Evolutionary conservation across 768 basidiomycete genomes (phyloP).

Genomic region (Suillus plorans): DNA sequence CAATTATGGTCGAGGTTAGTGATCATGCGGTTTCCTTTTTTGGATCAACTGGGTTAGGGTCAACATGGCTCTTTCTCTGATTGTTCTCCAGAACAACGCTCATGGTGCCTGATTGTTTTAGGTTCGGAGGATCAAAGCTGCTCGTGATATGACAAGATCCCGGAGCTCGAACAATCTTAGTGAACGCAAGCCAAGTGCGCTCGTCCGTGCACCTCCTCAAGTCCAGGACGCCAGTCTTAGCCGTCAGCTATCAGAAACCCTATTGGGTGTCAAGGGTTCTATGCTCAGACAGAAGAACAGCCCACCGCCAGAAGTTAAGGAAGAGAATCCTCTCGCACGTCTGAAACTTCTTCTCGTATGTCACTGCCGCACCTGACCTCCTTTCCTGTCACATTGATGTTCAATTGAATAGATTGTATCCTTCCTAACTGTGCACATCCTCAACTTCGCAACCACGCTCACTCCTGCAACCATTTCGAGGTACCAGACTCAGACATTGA

Average conservation of each 20-base stretch:
- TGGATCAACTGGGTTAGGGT: constrained; percentile 10
- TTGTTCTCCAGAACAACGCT: constrained; percentile 7
- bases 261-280: constrained; percentile 52
- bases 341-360: constrained; percentile 85
- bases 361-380: constrained; percentile 12
- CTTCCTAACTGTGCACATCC: constrained; percentile 87
- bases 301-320: constrained; percentile 42
- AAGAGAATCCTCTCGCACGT: constrained; percentile 80
- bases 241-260: constrained; percentile 27
- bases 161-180: constrained; percentile 29
- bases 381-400: constrained; percentile 5
- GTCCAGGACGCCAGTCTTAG: constrained; percentile 18
- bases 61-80: constrained; percentile 4
- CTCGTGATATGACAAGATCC: constrained; percentile 48
- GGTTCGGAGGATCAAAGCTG: constrained; percentile 71
- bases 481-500: constrained; percentile 31
- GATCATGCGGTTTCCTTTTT: constrained; percentile 14
- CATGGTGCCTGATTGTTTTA: constrained; percentile 26
- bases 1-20: constrained; percentile 93
- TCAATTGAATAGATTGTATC: constrained; percentile 63
- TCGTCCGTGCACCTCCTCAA: constrained; percentile 23
- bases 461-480: constrained; percentile 60
- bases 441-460: constrained; percentile 92
- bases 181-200: constrained; percentile 32
- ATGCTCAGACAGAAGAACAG: constrained; percentile 44